Evolutionary conservation across 257 asterid genomes (phyloP).

Genomic region (Knoxia roxburghii): DNA sequence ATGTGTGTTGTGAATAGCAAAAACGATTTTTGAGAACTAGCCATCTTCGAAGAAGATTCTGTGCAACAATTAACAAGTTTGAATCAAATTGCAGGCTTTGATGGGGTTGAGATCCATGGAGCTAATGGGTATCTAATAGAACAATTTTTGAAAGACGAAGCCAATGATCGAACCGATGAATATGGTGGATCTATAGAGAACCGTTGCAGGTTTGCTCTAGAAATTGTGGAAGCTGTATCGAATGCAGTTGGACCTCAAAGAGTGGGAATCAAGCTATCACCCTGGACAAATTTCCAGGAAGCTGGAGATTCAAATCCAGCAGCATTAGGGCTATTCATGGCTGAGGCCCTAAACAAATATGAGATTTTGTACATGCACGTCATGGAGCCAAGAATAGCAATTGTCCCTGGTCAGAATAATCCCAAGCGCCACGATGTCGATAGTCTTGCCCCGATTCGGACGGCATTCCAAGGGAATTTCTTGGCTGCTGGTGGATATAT

Average conservation of each 20-base stretch:
- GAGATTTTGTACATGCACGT: conserved; percentile 50
- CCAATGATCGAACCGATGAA: too few species aligned
- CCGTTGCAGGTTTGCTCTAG: too few species aligned
- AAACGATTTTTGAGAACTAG: too few species aligned
- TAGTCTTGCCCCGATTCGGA: conserved; percentile 48
- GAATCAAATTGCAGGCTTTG: too few species aligned
- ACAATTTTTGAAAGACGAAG: too few species aligned
- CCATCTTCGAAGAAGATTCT: too few species aligned
- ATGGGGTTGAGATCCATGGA: too few species aligned
- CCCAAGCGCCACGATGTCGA: conserved; percentile 6
- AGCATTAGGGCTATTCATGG: conserved; percentile 51
- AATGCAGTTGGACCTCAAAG: conserved; percentile 40
- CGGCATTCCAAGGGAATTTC: conserved; percentile 54
- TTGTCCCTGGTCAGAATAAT: neutral
- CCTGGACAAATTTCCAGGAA: conserved; percentile 34
- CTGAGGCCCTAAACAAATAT: conserved; percentile 39
- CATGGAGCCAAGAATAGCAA: conserved; percentile 59
- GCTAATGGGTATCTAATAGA: too few species aligned
- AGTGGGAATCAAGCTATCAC: conserved; percentile 66
- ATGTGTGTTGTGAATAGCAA: too few species aligned
- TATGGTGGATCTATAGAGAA: too few species aligned
- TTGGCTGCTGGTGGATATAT: conserved; percentile 57
- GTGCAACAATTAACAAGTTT: conserved; percentile 34
- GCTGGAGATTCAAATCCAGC: conserved; percentile 52
- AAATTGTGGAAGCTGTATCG: neutral